Percentiles rank a stretch among this genome's conserved stretches.
Evolutionary conservation across 495 filamentous ascomycete species (phyloP).

Genomic region (Articulospora tetracladia): DNA sequence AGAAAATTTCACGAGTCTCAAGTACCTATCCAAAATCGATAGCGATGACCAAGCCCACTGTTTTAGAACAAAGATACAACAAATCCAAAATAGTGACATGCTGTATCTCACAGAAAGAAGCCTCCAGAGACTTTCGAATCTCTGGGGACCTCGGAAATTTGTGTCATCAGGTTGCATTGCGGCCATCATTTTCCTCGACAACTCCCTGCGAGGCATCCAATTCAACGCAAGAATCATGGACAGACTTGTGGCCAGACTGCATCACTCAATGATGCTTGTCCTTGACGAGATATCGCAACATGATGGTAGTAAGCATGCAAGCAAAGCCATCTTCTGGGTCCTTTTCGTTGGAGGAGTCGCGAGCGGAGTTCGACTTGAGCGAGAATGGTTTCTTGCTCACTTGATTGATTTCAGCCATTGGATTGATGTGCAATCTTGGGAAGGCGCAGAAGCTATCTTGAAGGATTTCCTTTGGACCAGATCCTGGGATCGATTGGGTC

Average conservation of each 20-base stretch:
- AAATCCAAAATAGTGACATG: conserved; percentile 3
- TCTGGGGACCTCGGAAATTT: conserved; percentile 8
- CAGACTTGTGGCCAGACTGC: conserved; percentile 3
- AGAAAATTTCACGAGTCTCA: neutral
- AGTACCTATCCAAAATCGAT: neutral
- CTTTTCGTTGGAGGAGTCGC: conserved; percentile 6
- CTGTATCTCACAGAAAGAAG: conserved; percentile 10
- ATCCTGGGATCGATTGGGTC: neutral
- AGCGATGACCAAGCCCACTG: neutral
- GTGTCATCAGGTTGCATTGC: conserved; percentile 8
- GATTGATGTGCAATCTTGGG: conserved; percentile 6
- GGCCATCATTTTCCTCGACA: conserved; percentile 9
- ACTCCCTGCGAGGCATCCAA: conserved; percentile 5
- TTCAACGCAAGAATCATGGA: conserved; percentile 9
- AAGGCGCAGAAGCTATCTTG: conserved; percentile 1
- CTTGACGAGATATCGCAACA: neutral
- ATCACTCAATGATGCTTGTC: conserved; percentile 4
- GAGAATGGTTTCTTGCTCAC: conserved; percentile 5
- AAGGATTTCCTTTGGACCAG: conserved; percentile 8
- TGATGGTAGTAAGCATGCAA: neutral
- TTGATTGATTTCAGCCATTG: conserved; percentile 1
- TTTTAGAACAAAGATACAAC: neutral
- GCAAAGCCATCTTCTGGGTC: conserved; percentile 9
- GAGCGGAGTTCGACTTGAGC: neutral
- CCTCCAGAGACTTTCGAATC: conserved; percentile 4